Evolutionary conservation across 2,329 filamentous ascomycete genomes (phyloP).

Genomic region (Cladosporium cucumerinum): DNA sequence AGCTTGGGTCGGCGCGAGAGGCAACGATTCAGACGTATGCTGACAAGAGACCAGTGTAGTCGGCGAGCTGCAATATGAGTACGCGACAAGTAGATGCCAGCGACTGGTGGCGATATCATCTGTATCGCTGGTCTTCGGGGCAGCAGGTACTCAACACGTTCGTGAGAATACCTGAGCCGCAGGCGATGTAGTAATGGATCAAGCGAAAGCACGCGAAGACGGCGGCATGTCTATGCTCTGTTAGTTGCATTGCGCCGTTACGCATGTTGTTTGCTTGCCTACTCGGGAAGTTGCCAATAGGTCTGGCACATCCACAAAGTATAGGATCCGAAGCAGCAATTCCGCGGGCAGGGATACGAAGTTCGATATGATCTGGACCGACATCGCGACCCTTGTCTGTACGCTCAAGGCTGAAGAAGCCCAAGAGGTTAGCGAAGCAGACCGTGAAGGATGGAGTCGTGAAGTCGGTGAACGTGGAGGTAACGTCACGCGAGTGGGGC

Average conservation of each 20-base stretch:
- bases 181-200: conserved; percentile 63
- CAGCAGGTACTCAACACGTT: conserved; percentile 55
- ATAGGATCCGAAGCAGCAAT: conserved; percentile 44
- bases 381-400: background rate
- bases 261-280: conserved; percentile 18
- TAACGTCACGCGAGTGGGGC: background rate
- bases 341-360: conserved; percentile 38
- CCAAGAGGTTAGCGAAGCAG: background rate
- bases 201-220: conserved; percentile 59
- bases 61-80: conserved; percentile 63
- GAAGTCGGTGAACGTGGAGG: conserved; percentile 8
- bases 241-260: background rate
- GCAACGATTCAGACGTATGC: conserved; percentile 62
- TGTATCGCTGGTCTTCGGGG: conserved; percentile 57
- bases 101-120: conserved; percentile 58
- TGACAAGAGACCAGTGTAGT: conserved; percentile 61
- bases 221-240: conserved; percentile 54
- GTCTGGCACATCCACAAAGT: conserved; percentile 47
- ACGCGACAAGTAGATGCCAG: conserved; percentile 64
- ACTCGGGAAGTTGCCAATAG: conserved; percentile 43
- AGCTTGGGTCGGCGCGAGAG: conserved; percentile 59
- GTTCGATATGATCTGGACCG: background rate
- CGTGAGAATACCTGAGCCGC: conserved; percentile 58
- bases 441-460: background rate
- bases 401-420: conserved; percentile 3